These are phyloP conservation scores for Helianthus tuberosus DNA, from an alignment of 129 eudicot species.

Conservation along the genomic window DNA sequence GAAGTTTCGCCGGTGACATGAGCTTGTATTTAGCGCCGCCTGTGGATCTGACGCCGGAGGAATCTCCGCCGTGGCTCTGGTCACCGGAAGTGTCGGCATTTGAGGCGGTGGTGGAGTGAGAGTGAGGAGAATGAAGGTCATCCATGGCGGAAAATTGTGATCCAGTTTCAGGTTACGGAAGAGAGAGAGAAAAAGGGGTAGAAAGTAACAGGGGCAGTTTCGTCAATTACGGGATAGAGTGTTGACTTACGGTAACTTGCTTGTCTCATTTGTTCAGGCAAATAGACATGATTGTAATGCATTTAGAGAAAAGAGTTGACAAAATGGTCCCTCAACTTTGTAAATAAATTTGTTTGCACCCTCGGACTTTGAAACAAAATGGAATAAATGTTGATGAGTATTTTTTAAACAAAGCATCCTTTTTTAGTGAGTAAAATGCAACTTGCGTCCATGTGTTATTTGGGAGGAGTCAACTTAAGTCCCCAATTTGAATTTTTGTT, in stretches of 20 bases:
- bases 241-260: conserved; percentile 29
- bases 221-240: conserved; percentile 19
- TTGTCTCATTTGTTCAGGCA: conserved; percentile 42
- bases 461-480: too few species aligned
- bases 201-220: conserved; percentile 21
- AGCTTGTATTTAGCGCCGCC: conserved; percentile 82
- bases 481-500: too few species aligned
- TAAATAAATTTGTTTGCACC: background rate
- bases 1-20: conserved; percentile 97
- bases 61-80: conserved; percentile 21
- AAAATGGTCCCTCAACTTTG: background rate
- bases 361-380: background rate
- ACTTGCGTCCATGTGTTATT: too few species aligned
- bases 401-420: too few species aligned
- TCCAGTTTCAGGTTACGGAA: conserved; percentile 31
- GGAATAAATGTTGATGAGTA: background rate
- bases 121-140: conserved; percentile 41
- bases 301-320: background rate
- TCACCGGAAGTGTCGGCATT: conserved; percentile 24
- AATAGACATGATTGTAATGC: conserved; percentile 15
- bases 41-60: conserved; percentile 30
- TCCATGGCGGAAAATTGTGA: conserved; percentile 48
- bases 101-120: conserved; percentile 36
- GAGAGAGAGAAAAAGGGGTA: conserved; percentile 29
- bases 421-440: too few species aligned